Base-by-base conservation (phyloP, 1,284 basidiomycete genomes). In the Leccinum angustisporum region DNA sequence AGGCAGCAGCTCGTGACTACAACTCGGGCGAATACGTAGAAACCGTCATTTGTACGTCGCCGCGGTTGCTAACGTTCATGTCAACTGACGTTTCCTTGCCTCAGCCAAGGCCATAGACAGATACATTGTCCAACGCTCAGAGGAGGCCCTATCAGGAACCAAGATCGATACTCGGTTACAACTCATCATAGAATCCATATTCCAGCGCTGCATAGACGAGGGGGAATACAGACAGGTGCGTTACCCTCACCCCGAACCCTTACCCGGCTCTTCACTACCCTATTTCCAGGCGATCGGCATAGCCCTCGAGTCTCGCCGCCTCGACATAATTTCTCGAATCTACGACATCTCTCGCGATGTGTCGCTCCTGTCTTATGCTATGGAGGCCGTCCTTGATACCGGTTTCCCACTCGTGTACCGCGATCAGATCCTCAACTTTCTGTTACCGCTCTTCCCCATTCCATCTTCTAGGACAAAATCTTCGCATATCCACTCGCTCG, bases 41-140 rank as follows among this genome's bases (percentile, higher is more conserved):
- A 77, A 98, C 96, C 5, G 87, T 98, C 66, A 85, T 97, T 61
- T 94, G 94, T 96, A 70, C 74, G 92, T 85, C 36, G 57, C 27
- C 31, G 57, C n/a, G 11, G 21, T 21, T 43, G 56, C 57, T 54
- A 31, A 30, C 54, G 11, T 14, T 33, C 54, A 27, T 52, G 14
- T 46, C 56, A 61, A 57, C 56, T 60, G 56, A 52, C 67, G 52
- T 59, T 31, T 5, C 18, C 9, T 59, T 59, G 54, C 56, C 57
- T 54, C 66, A 96, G 95, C 95, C 66, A 95, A 94, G 73, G 95
- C 95, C 56, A 94, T 98, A 70, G 95, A 98, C 83, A 84, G 89
- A 62, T 97, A 97, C 70, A 92, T 97, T 64, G 78, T 80, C 67
- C 77, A 82, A 38, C 80, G 88, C 65, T 70, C 81, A 10, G 81